Base-by-base conservation (phyloP, 1,284 basidiomycete species). In the Farysia itapuensis region DNA sequence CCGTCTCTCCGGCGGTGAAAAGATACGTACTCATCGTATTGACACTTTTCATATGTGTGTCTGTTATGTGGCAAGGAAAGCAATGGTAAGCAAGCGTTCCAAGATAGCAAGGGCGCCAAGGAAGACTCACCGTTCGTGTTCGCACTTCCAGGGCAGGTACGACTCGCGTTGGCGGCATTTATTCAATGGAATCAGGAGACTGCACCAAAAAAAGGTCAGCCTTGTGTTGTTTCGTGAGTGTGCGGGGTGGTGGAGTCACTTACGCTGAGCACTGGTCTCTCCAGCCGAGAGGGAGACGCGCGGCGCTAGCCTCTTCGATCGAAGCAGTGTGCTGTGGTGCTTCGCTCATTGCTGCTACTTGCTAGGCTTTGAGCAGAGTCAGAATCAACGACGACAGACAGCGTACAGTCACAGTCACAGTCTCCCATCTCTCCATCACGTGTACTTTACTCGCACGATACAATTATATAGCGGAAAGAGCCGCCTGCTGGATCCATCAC, bases 251-350 rank as follows among this genome's bases (percentile, higher is more conserved):
- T 28, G 9, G 26, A 28, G 26, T 11, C 13, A 84, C 87, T 73
- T 77, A 94, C 91, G 90, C 84, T 66, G 90, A 93, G 79, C 91
- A 95, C 65, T 86, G 84, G 79, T 95, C 91, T 71, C 91, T 82
- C 85, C 88, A 95, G 11, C 83, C 86, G 8, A 94, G 64, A 7
- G 91, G 91, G 19, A 93, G 81, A 54, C 81, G 82, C 51, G 87
- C 81, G 6, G 83, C 82, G 78, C 89, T 88, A 77, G 90, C 82
- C 78, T 93, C 88, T 54, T 84, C 81, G 74, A 90, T 86, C 25
- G 90, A 89, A 39, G 91, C 90, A 42, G 86, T 87, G 39, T 74
- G 68, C 46, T 6, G 6, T 22, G 18, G 18, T 35, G 34, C 34
- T 6, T 35, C 34, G 8, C 19, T 20, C 31, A 33, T 33, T 9